Percentiles rank a stretch among this genome's conserved stretches.
phyloP scores from a whole-genome alignment of 192 early-diverging fungal genomes.

The Coemansia sp. region DNA sequence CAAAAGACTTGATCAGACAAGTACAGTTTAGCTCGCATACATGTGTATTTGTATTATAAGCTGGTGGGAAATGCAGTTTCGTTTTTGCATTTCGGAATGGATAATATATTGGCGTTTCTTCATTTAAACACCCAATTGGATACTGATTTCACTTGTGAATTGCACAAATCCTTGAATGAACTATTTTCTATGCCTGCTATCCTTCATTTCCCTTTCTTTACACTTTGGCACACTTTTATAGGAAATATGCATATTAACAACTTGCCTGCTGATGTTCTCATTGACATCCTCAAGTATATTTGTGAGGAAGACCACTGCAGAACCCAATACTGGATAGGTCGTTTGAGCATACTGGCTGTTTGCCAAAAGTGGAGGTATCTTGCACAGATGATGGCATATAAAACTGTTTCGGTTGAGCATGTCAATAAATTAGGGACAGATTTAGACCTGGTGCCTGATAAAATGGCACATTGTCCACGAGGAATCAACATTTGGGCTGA shows the following conservation, averaged over 20 bases:
- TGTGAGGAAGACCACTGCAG: slow-evolving; percentile 3
- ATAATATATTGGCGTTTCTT: too few species aligned
- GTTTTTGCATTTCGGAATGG: too few species aligned
- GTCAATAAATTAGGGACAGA: background rate
- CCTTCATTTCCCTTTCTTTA: background rate
- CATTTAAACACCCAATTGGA: too few species aligned
- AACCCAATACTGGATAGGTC: background rate
- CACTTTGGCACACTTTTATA: too few species aligned
- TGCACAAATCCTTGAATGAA: too few species aligned
- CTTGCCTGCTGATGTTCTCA: background rate
- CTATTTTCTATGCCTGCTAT: too few species aligned
- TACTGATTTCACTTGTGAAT: too few species aligned
- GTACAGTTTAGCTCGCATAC: too few species aligned
- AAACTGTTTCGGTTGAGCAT: background rate
- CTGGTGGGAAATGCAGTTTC: too few species aligned
- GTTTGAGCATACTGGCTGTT: background rate
- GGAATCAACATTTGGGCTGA: background rate
- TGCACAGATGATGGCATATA: background rate
- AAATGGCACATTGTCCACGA: background rate
- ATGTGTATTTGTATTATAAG: too few species aligned
- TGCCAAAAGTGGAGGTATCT: background rate
- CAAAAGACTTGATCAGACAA: too few species aligned
- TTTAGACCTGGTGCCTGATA: background rate
- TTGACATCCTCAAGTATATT: background rate
- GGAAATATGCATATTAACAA: slow-evolving; percentile 8